A percentile compares a stretch with the other conserved stretches of the same genome.
Evolutionary conservation across 495 filamentous ascomycete genomes (phyloP).

Genomic region (Talaromyces thailandensis): DNA sequence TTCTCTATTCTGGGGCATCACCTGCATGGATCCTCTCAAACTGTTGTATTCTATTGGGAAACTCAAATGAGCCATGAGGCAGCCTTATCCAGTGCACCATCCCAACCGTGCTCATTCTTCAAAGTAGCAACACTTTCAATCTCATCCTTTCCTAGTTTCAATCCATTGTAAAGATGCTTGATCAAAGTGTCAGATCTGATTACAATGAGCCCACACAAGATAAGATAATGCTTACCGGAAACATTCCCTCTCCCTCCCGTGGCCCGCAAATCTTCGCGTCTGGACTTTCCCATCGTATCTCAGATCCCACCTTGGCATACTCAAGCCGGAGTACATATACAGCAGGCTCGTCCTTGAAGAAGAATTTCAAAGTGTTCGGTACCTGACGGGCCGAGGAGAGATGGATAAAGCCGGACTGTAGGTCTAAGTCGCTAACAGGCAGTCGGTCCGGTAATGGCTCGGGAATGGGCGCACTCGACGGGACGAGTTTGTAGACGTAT

Average conservation of each 20-base stretch:
- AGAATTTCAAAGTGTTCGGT: slow-evolving; percentile 42
- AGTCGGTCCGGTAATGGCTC: slow-evolving; percentile 34
- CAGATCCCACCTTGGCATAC: slow-evolving; percentile 48
- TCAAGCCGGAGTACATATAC: slow-evolving; percentile 67
- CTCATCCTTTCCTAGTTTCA: slow-evolving; percentile 34
- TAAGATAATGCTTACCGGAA: slow-evolving; percentile 24
- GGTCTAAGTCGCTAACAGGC: slow-evolving; percentile 33
- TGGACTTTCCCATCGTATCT: slow-evolving; percentile 34
- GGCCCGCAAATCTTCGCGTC: slow-evolving; percentile 32
- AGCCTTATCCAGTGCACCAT: slow-evolving; percentile 27
- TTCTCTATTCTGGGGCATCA: not conserved
- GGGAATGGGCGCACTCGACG: slow-evolving; percentile 28
- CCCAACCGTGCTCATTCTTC: slow-evolving; percentile 39
- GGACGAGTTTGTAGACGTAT: slow-evolving; percentile 38
- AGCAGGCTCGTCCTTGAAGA: slow-evolving; percentile 67
- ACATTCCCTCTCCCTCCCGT: slow-evolving; percentile 33
- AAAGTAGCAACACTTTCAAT: slow-evolving; percentile 35
- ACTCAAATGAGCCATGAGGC: slow-evolving; percentile 29
- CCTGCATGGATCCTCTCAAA: not conserved
- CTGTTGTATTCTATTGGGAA: not conserved
- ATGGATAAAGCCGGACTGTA: slow-evolving; percentile 32
- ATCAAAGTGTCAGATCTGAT: not conserved
- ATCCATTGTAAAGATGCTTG: slow-evolving; percentile 37
- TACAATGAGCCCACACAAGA: slow-evolving; percentile 1
- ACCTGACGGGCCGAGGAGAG: slow-evolving; percentile 33